Evolutionary conservation across 345 rosid species (phyloP).

Genomic region (Lepidium aucheri): DNA sequence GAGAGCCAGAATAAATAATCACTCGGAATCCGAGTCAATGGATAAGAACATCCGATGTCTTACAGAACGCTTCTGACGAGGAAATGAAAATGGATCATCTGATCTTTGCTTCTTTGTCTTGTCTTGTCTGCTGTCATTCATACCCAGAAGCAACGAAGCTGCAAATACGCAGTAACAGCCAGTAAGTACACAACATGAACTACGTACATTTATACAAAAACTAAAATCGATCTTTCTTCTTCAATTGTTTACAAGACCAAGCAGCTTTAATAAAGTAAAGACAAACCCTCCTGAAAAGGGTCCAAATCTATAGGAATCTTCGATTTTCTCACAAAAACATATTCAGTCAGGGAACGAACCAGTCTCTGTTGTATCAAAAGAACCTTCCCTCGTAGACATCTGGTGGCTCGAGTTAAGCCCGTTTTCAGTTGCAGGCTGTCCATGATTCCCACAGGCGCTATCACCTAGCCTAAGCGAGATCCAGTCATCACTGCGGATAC

Average conservation of each 20-base stretch:
- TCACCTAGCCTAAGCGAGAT: conserved; percentile 85
- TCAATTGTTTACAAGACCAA: background rate
- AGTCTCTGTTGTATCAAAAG: conserved; percentile 51
- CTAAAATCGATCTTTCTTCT: background rate
- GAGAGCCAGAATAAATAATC: conserved; percentile 5
- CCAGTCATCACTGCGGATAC: conserved; percentile 68
- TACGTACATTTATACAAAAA: background rate
- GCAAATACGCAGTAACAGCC: conserved; percentile 25
- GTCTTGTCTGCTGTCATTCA: conserved; percentile 58
- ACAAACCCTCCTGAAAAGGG: background rate
- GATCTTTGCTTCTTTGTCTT: conserved; percentile 60
- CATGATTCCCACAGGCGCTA: conserved; percentile 16
- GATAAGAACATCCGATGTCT: conserved; percentile 68
- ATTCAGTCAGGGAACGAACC: conserved; percentile 52
- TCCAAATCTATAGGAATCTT: background rate
- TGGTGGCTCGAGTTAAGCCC: conserved; percentile 34
- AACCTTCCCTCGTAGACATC: conserved; percentile 10
- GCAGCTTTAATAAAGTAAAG: background rate
- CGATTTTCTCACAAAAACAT: background rate
- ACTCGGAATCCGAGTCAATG: conserved; percentile 66
- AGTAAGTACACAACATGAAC: background rate
- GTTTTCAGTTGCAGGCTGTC: conserved; percentile 29
- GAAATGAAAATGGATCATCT: conserved; percentile 64
- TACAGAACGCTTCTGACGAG: conserved; percentile 82
- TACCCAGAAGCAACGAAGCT: conserved; percentile 75